Conservation (phyloP, 2,329 filamentous ascomycete genomes). For the Pseudogymnoascus destructans region DNA sequence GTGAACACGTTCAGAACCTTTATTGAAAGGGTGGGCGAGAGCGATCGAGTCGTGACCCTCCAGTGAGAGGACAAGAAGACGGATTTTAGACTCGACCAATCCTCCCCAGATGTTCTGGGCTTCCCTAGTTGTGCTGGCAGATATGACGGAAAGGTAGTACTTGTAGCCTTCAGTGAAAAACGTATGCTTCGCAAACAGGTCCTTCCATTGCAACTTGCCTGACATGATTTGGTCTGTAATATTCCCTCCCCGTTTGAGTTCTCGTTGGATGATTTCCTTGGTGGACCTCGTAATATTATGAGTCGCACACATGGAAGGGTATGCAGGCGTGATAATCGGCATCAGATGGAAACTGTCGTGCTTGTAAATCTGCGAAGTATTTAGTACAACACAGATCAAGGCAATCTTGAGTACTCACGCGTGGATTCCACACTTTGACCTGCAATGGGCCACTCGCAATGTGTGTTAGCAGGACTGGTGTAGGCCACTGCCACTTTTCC, state of each 20-base stretch:
- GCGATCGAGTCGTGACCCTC: slow-evolving; percentile 70
- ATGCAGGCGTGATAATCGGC: slow-evolving; percentile 96
- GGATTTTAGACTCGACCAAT: slow-evolving; percentile 84
- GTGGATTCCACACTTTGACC: slow-evolving; percentile 88
- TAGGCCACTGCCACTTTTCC: slow-evolving; percentile 83
- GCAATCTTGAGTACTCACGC: slow-evolving; percentile 37
- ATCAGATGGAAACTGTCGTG: slow-evolving; percentile 74
- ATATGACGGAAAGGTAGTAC: slow-evolving; percentile 84
- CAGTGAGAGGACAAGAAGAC: slow-evolving; percentile 69
- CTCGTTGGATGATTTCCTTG: slow-evolving; percentile 68
- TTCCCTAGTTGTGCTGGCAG: slow-evolving; percentile 71
- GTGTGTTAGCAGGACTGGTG: slow-evolving; percentile 78
- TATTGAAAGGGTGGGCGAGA: slow-evolving; percentile 82
- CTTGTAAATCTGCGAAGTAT: slow-evolving; percentile 15
- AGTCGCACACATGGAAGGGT: slow-evolving; percentile 94
- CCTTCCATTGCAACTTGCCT: slow-evolving; percentile 69
- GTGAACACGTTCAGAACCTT: slow-evolving; percentile 78
- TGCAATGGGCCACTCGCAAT: slow-evolving; percentile 73
- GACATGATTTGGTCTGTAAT: slow-evolving; percentile 69
- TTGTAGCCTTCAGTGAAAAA: slow-evolving; percentile 93
- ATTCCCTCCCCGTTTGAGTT: slow-evolving; percentile 64
- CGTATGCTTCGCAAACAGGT: slow-evolving; percentile 76
- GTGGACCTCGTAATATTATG: slow-evolving; percentile 87
- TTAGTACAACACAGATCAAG: slow-evolving; percentile 16
- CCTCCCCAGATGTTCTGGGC: slow-evolving; percentile 80